These are phyloP conservation scores for Erythrobasidium hasegawianum DNA, from an alignment of 1,284 basidiomycete genomes.

Conservation along the genomic window DNA sequence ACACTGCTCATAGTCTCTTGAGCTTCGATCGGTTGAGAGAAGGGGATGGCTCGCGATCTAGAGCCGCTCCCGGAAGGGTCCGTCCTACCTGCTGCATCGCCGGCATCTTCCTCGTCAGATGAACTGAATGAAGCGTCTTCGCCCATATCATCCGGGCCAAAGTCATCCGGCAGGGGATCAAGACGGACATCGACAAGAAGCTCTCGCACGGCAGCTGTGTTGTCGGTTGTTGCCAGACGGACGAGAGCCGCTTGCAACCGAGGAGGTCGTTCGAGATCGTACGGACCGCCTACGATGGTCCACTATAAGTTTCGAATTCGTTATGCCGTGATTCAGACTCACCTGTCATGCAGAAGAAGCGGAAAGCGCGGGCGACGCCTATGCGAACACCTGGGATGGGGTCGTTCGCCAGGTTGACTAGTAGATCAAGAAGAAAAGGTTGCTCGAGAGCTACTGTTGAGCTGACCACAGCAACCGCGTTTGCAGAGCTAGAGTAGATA, in stretches of 20 bases:
- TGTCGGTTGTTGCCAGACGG: background rate
- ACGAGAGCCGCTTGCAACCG: background rate
- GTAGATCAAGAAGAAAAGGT: slow-evolving; percentile 57
- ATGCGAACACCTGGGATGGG: slow-evolving; percentile 82
- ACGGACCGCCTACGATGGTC: background rate
- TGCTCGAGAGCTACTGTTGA: slow-evolving; percentile 44
- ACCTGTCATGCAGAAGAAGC: slow-evolving; percentile 56
- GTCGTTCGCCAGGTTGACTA: slow-evolving; percentile 64
- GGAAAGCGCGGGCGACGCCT: slow-evolving; percentile 67
- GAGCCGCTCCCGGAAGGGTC: background rate
- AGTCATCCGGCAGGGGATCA: background rate
- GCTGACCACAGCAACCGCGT: slow-evolving; percentile 44
- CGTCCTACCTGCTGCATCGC: background rate
- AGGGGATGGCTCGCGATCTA: background rate
- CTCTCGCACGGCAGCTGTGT: background rate
- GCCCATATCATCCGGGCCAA: background rate
- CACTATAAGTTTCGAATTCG: background rate
- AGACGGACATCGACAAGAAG: background rate
- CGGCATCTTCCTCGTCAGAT: background rate
- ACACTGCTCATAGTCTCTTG: background rate
- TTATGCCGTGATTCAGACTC: no score
- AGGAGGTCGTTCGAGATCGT: background rate
- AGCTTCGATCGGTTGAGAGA: background rate
- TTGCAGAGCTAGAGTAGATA: slow-evolving; percentile 26
- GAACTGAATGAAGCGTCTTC: background rate